A percentile compares a stretch with the other conserved stretches of the same genome.
Evolutionary conservation across 805 yeast species (phyloP).

Genomic region (Cyberlindnera xylosilytica): DNA sequence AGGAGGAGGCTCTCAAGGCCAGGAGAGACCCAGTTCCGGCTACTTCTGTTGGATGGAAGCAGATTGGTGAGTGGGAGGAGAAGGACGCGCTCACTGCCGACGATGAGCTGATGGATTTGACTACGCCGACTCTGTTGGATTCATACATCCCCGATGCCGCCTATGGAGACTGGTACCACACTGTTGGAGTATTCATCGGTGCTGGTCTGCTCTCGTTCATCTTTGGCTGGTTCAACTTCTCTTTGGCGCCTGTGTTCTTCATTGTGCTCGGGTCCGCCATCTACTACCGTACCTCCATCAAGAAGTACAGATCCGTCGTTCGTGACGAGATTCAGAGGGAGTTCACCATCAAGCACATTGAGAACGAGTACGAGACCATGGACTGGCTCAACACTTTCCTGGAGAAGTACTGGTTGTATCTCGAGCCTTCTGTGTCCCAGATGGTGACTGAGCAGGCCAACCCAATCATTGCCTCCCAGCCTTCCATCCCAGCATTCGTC

Average conservation of each 20-base stretch:
- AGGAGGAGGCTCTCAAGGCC: conserved; percentile 23
- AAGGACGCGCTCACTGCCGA: conserved; percentile 59
- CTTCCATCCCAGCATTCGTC: conserved; percentile 77
- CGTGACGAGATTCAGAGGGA: conserved; percentile 86
- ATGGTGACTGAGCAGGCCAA: conserved; percentile 84
- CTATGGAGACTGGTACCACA: conserved; percentile 97
- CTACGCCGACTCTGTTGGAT: conserved; percentile 72
- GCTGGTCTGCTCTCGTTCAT: conserved; percentile 76
- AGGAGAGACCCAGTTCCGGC: conserved; percentile 54
- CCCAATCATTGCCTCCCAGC: conserved; percentile 73
- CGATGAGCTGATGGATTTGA: conserved; percentile 71
- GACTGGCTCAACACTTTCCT: conserved; percentile 92
- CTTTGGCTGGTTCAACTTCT: conserved; percentile 72
- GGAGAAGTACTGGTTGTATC: conserved; percentile 86
- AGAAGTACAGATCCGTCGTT: conserved; percentile 69
- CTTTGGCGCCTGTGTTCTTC: conserved; percentile 78
- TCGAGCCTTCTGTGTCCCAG: conserved; percentile 87
- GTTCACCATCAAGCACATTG: conserved; percentile 73
- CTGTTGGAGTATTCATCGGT: conserved; percentile 63
- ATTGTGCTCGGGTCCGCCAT: conserved; percentile 59
- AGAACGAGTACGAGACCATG: conserved; percentile 87
- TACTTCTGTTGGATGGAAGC: conserved; percentile 90
- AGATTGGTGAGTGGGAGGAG: conserved; percentile 83
- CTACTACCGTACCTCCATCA: conserved; percentile 78
- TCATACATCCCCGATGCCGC: conserved; percentile 67